A percentile compares a stretch with the other conserved stretches of the same genome.
These are phyloP conservation scores for Anthracocystis setariae DNA, from an alignment of 1,284 basidiomycete species.

Conservation along the genomic window DNA sequence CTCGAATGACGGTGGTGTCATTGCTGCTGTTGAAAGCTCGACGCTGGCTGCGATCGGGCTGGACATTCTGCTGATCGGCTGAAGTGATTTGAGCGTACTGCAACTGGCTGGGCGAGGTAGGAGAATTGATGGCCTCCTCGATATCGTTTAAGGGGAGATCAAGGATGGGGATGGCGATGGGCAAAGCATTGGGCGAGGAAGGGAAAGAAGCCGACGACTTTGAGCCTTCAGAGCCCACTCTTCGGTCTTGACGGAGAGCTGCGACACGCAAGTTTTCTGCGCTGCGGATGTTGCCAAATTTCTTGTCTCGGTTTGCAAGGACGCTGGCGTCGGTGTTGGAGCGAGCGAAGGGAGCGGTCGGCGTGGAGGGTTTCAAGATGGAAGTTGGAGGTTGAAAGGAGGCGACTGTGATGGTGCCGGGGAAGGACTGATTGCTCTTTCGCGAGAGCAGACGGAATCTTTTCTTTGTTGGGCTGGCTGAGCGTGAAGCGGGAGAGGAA, in stretches of 20 bases:
- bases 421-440: constrained; percentile 35
- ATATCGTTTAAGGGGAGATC: constrained; percentile 35
- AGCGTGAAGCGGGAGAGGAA: constrained; percentile 13
- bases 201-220: constrained; percentile 2
- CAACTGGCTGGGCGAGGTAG: background rate
- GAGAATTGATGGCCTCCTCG: constrained; percentile 21
- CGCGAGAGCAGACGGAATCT: constrained; percentile 17
- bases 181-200: background rate
- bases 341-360: background rate
- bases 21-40: constrained; percentile 24
- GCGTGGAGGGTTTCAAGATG: constrained; percentile 10
- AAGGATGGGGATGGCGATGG: constrained; percentile 21
- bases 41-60: constrained; percentile 1
- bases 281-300: constrained; percentile 22
- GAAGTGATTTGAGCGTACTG: background rate
- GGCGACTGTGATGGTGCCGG: background rate
- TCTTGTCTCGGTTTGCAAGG: background rate
- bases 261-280: constrained; percentile 38
- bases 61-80: background rate
- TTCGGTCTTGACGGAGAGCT: constrained; percentile 24
- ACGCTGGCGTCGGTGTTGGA: background rate
- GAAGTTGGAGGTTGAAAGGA: constrained; percentile 18
- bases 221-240: constrained; percentile 31
- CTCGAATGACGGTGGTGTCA: constrained; percentile 32
- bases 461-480: constrained; percentile 19